Percentiles rank a stretch among this genome's conserved stretches.
These are phyloP conservation scores for Gossypium gossypioides DNA, from an alignment of 441 rosid genomes.

Conservation along the genomic window DNA sequence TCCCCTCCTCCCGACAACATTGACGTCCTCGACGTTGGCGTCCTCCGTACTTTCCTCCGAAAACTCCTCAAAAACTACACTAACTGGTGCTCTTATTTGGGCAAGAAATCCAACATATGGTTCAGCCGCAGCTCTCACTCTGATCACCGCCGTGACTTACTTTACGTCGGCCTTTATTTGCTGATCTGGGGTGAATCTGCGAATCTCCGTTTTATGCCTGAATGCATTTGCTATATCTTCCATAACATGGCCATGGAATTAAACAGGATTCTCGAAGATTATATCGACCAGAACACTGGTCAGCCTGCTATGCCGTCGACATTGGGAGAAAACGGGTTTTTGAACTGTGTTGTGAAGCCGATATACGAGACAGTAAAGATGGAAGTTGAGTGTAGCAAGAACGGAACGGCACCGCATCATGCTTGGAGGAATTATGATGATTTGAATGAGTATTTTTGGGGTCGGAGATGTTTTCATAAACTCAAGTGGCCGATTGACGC, in stretches of 20 bases:
- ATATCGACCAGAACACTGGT: neutral
- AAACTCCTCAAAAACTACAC: neutral
- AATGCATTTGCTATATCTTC: neutral
- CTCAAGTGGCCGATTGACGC: neutral
- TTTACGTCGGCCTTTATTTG: neutral
- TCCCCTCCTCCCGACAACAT: neutral
- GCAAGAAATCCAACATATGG: slow-evolving; percentile 1
- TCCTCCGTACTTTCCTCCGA: neutral
- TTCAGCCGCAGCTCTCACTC: neutral
- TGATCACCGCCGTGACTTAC: neutral
- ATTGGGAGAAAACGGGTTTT: neutral
- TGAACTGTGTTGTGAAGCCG: neutral
- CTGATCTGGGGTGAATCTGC: neutral
- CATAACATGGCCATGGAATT: neutral
- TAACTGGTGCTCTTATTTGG: neutral
- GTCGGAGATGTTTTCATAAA: neutral
- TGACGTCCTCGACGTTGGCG: neutral
- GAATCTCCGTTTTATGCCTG: neutral
- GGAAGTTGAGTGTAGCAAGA: neutral
- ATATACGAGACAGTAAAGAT: neutral
- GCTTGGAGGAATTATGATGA: slow-evolving; percentile 2
- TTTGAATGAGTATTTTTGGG: neutral
- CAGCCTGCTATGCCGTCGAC: neutral
- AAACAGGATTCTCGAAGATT: neutral
- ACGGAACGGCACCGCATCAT: neutral